Conservation (phyloP, 2,329 filamentous ascomycete species). For the Fusarium chuoi region DNA sequence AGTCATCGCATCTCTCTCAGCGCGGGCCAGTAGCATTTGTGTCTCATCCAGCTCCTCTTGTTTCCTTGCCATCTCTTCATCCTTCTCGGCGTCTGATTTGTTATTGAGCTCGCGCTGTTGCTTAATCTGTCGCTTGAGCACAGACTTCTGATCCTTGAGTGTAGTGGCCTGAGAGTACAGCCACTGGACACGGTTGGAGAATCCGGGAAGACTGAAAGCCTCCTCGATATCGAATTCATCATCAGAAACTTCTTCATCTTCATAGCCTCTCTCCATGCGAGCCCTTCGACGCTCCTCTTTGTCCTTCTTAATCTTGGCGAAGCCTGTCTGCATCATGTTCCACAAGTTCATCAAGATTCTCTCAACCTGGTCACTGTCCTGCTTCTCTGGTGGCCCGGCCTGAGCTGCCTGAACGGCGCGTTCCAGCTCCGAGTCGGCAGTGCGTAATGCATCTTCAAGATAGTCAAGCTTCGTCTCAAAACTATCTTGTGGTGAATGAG, state of each 20-base stretch:
- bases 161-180: constrained; percentile 80
- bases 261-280: constrained; percentile 66
- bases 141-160: constrained; percentile 87
- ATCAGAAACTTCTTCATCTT: constrained; percentile 69
- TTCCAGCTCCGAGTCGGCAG: constrained; percentile 57
- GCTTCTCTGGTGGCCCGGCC: constrained; percentile 42
- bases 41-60: constrained; percentile 65
- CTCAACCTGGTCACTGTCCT: constrained; percentile 64
- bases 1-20: constrained; percentile 52
- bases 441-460: constrained; percentile 69
- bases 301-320: constrained; percentile 64
- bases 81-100: constrained; percentile 80
- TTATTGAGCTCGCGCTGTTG: constrained; percentile 93
- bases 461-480: constrained; percentile 76
- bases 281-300: constrained; percentile 64
- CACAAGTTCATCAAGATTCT: constrained; percentile 64
- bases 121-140: constrained; percentile 91
- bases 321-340: constrained; percentile 63
- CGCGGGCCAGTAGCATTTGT: constrained; percentile 49
- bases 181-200: constrained; percentile 81
- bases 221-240: constrained; percentile 68
- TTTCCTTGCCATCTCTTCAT: constrained; percentile 70
- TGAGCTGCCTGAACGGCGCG: constrained; percentile 46
- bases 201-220: constrained; percentile 77
- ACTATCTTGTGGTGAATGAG: constrained; percentile 64